These are phyloP conservation scores for Carex cristatella DNA, from an alignment of 176 grass and related monocot species.

Conservation along the genomic window DNA sequence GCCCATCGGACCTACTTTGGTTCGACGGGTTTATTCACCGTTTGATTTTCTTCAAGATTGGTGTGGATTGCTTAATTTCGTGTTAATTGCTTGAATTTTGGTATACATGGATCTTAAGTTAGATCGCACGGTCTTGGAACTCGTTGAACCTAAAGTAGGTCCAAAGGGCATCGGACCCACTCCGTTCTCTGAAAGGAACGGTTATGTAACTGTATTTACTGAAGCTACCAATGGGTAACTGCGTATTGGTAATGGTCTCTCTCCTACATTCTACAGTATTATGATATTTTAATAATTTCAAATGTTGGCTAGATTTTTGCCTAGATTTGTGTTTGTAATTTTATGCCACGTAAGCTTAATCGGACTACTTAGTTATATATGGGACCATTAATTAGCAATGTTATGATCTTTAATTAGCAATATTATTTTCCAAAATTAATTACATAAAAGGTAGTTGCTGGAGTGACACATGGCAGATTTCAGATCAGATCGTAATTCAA, in stretches of 20 bases:
- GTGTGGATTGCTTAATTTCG: no score
- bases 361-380: neutral
- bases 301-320: neutral
- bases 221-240: neutral
- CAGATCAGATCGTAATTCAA: no score
- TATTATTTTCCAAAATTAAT: neutral
- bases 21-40: no score
- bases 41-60: no score
- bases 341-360: neutral
- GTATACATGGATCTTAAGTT: no score
- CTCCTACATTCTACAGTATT: neutral
- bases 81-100: no score
- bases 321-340: neutral
- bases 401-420: neutral
- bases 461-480: no score
- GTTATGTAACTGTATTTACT: slow-evolving; percentile 7
- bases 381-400: neutral
- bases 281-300: neutral
- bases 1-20: no score
- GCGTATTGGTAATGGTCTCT: neutral
- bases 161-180: no score
- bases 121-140: no score
- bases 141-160: no score
- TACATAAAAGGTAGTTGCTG: neutral
- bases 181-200: no score